A percentile compares a stretch with the other conserved stretches of the same genome.
phyloP scores from a whole-genome alignment of 306 rosid genomes.

The Geum urbanum region DNA sequence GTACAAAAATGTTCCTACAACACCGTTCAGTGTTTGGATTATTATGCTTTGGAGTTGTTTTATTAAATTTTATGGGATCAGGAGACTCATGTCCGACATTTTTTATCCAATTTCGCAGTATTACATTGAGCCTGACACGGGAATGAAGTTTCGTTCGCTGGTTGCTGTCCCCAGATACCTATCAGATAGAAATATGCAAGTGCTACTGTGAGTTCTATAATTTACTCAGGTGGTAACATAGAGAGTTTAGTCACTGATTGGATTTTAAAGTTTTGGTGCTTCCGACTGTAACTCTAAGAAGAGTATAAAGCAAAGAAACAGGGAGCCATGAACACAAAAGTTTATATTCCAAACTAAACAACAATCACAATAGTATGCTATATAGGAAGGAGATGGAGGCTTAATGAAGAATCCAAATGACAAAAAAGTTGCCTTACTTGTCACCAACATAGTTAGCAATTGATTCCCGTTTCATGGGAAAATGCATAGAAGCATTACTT shows the following conservation, averaged over 20 bases:
- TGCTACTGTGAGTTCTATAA: conserved; percentile 33
- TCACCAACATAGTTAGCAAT: neutral
- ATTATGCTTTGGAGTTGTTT: neutral
- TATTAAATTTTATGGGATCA: neutral
- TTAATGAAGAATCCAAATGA: neutral
- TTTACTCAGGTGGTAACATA: neutral
- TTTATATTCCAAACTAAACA: neutral
- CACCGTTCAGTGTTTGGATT: neutral
- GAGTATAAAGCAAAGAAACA: neutral
- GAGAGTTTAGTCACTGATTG: neutral
- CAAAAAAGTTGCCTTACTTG: neutral
- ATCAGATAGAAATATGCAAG: conserved; percentile 9
- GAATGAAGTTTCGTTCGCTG: conserved; percentile 53
- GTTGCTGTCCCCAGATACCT: conserved; percentile 47
- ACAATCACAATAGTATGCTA: neutral
- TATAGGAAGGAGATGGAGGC: neutral
- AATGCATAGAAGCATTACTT: neutral
- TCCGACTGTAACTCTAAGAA: neutral
- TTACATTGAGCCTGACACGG: conserved; percentile 48
- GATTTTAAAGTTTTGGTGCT: neutral
- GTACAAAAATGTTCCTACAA: too few species aligned
- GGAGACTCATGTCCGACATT: neutral
- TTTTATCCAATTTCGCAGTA: conserved; percentile 34
- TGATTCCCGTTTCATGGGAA: neutral
- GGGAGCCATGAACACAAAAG: neutral